These are phyloP conservation scores for Hibiscus tridactylites DNA, from an alignment of 345 rosid species.

Conservation along the genomic window DNA sequence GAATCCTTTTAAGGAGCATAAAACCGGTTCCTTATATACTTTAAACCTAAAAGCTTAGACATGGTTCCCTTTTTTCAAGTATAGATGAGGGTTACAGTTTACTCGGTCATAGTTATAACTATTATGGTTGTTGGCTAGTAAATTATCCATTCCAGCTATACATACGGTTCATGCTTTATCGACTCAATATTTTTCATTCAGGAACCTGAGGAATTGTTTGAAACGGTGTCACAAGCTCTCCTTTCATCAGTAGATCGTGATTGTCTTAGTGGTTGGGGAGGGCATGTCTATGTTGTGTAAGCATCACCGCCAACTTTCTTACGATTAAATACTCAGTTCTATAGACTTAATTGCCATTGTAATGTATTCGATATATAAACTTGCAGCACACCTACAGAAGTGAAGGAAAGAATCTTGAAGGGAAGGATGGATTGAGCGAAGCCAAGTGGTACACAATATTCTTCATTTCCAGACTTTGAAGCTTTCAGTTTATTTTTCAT, in stretches of 20 bases:
- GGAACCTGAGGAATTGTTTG: too few species aligned
- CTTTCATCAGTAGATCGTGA: too few species aligned
- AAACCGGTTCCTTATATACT: background rate
- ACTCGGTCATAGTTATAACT: background rate
- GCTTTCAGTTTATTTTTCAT: background rate
- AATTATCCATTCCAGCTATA: background rate
- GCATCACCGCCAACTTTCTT: too few species aligned
- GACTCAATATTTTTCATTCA: background rate
- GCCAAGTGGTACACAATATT: background rate
- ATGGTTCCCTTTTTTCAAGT: background rate
- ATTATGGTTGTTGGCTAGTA: background rate
- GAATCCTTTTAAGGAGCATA: background rate
- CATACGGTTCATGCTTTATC: background rate
- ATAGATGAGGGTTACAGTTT: background rate
- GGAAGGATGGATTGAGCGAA: conserved; percentile 85
- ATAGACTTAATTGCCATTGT: background rate
- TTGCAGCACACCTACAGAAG: conserved; percentile 80
- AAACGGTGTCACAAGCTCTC: too few species aligned
- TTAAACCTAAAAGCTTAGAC: background rate
- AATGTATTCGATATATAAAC: background rate
- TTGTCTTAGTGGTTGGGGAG: too few species aligned
- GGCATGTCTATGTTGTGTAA: too few species aligned
- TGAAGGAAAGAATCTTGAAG: conserved; percentile 74
- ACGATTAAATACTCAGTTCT: too few species aligned
- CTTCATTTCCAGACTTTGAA: background rate